Conservation (phyloP, 2,329 filamentous ascomycete genomes). For the Diaporthe sp. region DNA sequence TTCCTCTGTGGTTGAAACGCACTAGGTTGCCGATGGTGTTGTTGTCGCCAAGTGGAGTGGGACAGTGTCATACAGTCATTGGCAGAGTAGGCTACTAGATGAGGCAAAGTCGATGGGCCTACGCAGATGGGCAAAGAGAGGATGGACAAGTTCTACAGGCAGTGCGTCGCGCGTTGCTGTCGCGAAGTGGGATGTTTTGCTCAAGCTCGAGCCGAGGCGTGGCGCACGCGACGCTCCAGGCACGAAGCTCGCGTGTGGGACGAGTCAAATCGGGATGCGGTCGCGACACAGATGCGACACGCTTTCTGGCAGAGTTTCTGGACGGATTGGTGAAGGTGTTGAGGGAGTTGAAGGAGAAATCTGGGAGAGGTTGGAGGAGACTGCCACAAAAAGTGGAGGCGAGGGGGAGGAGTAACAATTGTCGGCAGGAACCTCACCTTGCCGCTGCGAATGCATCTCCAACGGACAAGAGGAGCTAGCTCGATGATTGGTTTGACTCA, state of each 20-base stretch:
- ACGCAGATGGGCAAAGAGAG: constrained; percentile 27
- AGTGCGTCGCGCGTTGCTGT: constrained; percentile 21
- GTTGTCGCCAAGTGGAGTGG: constrained; percentile 13
- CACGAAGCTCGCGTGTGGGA: constrained; percentile 2
- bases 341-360: constrained; percentile 4
- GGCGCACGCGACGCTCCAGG: constrained; percentile 29
- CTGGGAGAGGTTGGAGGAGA: constrained; percentile 38
- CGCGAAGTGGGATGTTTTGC: constrained; percentile 32
- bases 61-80: constrained; percentile 35
- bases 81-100: constrained; percentile 18
- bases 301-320: constrained; percentile 8
- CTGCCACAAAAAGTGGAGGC: constrained; percentile 39
- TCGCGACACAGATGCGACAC: constrained; percentile 40
- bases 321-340: constrained; percentile 13
- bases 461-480: constrained; percentile 3
- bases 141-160: constrained; percentile 25
- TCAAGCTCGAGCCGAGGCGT: constrained; percentile 7
- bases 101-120: constrained; percentile 27
- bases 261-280: background rate
- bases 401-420: constrained; percentile 32
- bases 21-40: constrained; percentile 10
- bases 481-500: constrained; percentile 21
- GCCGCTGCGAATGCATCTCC: constrained; percentile 20
- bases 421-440: constrained; percentile 20
- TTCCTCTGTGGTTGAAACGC: background rate